phyloP scores from a whole-genome alignment of 164 flowering plant genomes.

The Macadamia tetraphylla region DNA sequence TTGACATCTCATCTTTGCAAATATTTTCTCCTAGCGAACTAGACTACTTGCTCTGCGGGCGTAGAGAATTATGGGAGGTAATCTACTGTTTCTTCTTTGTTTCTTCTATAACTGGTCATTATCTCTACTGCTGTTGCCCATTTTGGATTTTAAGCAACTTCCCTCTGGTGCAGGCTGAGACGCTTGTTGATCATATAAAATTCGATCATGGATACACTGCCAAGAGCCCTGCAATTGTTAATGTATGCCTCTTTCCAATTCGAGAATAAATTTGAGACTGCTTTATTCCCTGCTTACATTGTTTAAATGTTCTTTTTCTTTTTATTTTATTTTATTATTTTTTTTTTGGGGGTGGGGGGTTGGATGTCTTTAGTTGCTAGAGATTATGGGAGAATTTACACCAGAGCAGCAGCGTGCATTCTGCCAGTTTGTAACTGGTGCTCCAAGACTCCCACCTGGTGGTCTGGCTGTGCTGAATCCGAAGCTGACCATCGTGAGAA shows the following conservation, averaged over 20 bases:
- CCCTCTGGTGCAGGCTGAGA: slow-evolving; percentile 62
- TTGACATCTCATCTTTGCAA: slow-evolving; percentile 83
- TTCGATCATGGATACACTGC: slow-evolving; percentile 98
- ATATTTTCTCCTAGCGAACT: slow-evolving; percentile 84
- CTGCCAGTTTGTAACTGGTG: slow-evolving; percentile 99
- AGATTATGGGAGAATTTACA: slow-evolving; percentile 93
- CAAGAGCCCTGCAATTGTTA: slow-evolving; percentile 83
- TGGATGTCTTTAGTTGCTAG: slow-evolving; percentile 57
- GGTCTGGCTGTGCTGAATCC: slow-evolving; percentile 93
- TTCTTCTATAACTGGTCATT: not conserved
- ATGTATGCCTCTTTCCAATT: slow-evolving; percentile 35
- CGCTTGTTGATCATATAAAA: slow-evolving; percentile 87
- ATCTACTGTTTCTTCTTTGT: slow-evolving; percentile 3
- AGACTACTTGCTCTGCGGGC: slow-evolving; percentile 93
- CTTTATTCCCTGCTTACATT: not conserved
- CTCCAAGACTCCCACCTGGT: slow-evolving; percentile 98
- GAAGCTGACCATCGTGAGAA: slow-evolving; percentile 92
- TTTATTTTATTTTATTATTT: not conserved
- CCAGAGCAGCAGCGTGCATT: slow-evolving; percentile 94
- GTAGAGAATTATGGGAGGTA: slow-evolving; percentile 97
- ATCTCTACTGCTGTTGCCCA: not conserved
- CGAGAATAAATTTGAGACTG: not conserved
- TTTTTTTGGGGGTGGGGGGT: not conserved
- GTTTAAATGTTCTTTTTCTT: not conserved
- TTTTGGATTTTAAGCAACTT: not conserved